Evolutionary conservation across 2,329 filamentous ascomycete species (phyloP).

Genomic region (Zalaria sp.): DNA sequence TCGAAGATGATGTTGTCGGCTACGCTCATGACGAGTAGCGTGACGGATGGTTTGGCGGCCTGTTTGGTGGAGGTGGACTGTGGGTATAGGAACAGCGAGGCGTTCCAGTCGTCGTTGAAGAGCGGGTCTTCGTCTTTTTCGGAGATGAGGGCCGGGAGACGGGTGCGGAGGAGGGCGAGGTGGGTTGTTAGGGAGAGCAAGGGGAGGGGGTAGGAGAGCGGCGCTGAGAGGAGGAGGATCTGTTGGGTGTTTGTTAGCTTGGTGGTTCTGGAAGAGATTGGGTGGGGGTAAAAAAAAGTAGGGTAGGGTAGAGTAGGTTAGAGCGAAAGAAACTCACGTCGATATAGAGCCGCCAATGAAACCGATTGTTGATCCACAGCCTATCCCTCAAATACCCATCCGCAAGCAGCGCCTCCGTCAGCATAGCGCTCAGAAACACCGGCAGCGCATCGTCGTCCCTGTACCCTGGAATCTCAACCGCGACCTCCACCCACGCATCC

Average conservation of each 20-base stretch:
- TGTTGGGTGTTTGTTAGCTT: slow-evolving; percentile 20
- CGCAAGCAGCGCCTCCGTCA: slow-evolving; percentile 71
- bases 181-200: slow-evolving; percentile 87
- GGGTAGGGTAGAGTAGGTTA: neutral
- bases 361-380: slow-evolving; percentile 76
- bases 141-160: slow-evolving; percentile 71
- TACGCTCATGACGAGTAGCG: slow-evolving; percentile 76
- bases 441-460: slow-evolving; percentile 84
- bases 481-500: slow-evolving; percentile 74
- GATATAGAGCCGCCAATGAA: slow-evolving; percentile 93
- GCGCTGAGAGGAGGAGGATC: slow-evolving; percentile 87
- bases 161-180: slow-evolving; percentile 77
- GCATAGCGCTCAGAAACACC: slow-evolving; percentile 75
- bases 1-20: slow-evolving; percentile 89
- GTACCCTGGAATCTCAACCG: slow-evolving; percentile 80
- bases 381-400: slow-evolving; percentile 52
- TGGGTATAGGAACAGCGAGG: slow-evolving; percentile 63
- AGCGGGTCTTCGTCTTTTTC: slow-evolving; percentile 90
- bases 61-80: slow-evolving; percentile 15
- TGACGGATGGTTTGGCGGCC: slow-evolving; percentile 59
- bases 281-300: neutral
- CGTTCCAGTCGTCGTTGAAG: slow-evolving; percentile 96
- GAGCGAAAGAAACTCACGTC: slow-evolving; percentile 49
- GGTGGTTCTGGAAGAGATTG: neutral
- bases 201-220: slow-evolving; percentile 82